Conservation (phyloP, 345 rosid species). For the Lumnitzera littorea region DNA sequence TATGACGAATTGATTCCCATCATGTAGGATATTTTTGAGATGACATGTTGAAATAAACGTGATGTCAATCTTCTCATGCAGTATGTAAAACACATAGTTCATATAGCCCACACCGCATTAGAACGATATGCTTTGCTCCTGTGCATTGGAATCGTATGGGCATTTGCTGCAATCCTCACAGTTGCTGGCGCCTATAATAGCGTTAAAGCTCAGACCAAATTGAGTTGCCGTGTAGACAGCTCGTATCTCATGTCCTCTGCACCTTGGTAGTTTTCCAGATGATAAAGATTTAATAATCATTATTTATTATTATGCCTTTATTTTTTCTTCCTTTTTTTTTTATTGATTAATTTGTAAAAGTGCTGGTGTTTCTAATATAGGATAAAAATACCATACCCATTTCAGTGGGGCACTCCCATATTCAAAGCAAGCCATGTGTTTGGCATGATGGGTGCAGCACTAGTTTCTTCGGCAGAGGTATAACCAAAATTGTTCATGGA, state of each 20-base stretch:
- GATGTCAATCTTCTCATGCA: constrained; percentile 16
- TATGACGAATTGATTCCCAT: background rate
- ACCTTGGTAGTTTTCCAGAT: constrained; percentile 47
- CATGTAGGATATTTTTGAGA: no score
- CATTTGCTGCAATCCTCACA: constrained; percentile 88
- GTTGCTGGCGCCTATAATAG: constrained; percentile 91
- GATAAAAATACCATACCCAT: constrained; percentile 88
- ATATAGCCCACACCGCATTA: constrained; percentile 23
- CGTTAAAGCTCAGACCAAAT: constrained; percentile 46
- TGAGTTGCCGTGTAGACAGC: constrained; percentile 73
- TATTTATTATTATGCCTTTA: no score
- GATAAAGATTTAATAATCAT: background rate
- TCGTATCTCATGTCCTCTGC: constrained; percentile 70
- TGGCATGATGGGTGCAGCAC: constrained; percentile 91
- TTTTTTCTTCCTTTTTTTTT: no score
- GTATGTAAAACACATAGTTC: constrained; percentile 51
- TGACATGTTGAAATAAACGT: background rate
- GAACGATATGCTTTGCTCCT: constrained; percentile 86
- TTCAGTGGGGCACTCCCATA: constrained; percentile 97
- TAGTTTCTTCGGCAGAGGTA: constrained; percentile 94
- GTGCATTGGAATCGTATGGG: constrained; percentile 80
- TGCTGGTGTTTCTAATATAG: constrained; percentile 25
- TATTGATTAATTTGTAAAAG: constrained; percentile 1
- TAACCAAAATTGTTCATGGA: background rate
- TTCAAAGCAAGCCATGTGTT: constrained; percentile 92